Base-by-base conservation (phyloP, 352 stramenopile species). In the Globisporangium orthogonon region DNA sequence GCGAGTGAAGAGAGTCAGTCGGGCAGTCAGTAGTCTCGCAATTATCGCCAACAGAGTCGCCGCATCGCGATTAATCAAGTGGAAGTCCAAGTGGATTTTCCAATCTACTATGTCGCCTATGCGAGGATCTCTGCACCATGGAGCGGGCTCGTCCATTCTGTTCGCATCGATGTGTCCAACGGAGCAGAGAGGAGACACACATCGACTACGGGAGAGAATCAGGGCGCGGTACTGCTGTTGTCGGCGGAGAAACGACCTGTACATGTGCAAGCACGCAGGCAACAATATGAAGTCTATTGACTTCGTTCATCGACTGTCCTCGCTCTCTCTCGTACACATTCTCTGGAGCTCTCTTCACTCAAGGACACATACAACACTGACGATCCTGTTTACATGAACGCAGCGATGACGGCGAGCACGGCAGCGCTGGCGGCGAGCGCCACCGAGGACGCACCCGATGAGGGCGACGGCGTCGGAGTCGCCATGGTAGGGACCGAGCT, bases 331-430 rank as follows among this genome's bases (percentile, higher is more conserved):
- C 2, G 17, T 18, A 7, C 39, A 43, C 11, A 14, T 11, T 43
- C 7, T 43, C 11, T 15, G 2, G 4, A 9, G 37, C 37, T 7
- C 9, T 13, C 11, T 43, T 11, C 7, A 6, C 11, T 5, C 2
- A 44, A 44, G 5, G 39, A 44, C 39, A n/a, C 39, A 44, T 14
- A 18, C 7, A 7, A 18, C 39, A 44, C 39, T 44, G 39, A 44
- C 39, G 39, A 18, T 18, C 13, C 13, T 44, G 39, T 28, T 51
- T 52, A 52, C 48, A 52, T 41, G 29, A 52, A 52, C 48, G 48
- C 29, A 15, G 48, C 48, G 15, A 13, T 30, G 48, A 52, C 48
- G 35, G 29, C 48, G 48, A 52, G 29, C 29, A 52, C 30, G 7
- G 10, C 29, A 9, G 48, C 30, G 48, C 29, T 41, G 30, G 30